Percentiles rank a stretch among this genome's conserved stretches.
These are phyloP conservation scores for Boletellus sp. DNA, from an alignment of 1,284 basidiomycete genomes.

Conservation along the genomic window DNA sequence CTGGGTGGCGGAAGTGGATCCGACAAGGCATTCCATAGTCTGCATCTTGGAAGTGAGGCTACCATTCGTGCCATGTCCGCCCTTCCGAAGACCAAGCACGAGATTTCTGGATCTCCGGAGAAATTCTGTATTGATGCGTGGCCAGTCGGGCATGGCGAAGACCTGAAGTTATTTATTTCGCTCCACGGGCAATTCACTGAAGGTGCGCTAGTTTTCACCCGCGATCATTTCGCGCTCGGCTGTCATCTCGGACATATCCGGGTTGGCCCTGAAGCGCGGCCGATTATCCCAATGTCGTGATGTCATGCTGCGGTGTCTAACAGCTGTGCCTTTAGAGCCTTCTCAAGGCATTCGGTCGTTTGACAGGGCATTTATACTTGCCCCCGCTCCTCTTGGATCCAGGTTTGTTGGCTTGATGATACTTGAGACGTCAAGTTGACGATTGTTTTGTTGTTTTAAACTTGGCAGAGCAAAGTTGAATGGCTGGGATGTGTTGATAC, in stretches of 20 bases:
- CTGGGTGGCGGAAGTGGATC: conserved; percentile 48
- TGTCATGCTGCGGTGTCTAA: conserved; percentile 15
- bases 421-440: not conserved
- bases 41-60: conserved; percentile 73
- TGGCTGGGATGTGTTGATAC: conserved; percentile 88
- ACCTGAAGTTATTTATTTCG: conserved; percentile 70
- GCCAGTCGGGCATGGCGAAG: conserved; percentile 64
- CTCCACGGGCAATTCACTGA: conserved; percentile 93
- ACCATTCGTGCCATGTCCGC: conserved; percentile 59
- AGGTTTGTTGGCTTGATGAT: conserved; percentile 49
- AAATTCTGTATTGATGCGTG: conserved; percentile 92
- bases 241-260: conserved; percentile 19
- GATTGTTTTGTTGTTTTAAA: conserved; percentile 6
- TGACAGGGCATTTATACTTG: conserved; percentile 87
- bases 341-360: conserved; percentile 82
- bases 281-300: conserved; percentile 7
- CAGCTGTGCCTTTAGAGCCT: conserved; percentile 38
- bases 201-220: conserved; percentile 46
- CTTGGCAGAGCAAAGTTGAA: conserved; percentile 63
- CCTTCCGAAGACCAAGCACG: conserved; percentile 81
- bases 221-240: conserved; percentile 14
- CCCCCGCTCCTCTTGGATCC: conserved; percentile 77
- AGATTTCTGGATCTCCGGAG: conserved; percentile 64
- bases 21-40: conserved; percentile 61
- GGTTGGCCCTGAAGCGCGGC: conserved; percentile 1